These are phyloP conservation scores for Chrysanthemum makinoi DNA, from an alignment of 129 eudicot species.

Conservation along the genomic window DNA sequence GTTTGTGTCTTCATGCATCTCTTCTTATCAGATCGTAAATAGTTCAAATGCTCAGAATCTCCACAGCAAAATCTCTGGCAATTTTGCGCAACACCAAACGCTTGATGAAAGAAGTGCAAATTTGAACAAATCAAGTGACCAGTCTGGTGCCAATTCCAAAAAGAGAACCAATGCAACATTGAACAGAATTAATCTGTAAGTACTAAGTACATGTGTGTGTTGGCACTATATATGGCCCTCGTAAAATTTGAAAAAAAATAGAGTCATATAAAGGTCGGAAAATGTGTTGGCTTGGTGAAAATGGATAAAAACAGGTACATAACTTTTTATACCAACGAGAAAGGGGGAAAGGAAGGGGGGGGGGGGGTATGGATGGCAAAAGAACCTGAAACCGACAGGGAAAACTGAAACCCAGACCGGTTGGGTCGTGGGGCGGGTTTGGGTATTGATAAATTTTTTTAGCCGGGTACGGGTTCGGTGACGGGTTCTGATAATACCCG, in stretches of 20 bases:
- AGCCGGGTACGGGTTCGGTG: no score
- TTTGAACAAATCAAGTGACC: slow-evolving; percentile 20
- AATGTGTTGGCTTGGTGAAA: neutral
- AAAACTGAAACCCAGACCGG: no score
- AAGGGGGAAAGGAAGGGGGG: no score
- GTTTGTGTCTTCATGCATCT: neutral
- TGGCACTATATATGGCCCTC: neutral
- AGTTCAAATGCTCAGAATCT: slow-evolving; percentile 17
- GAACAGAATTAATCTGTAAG: slow-evolving; percentile 79
- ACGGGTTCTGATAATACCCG: no score
- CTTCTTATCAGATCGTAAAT: slow-evolving; percentile 25
- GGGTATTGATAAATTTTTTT: no score
- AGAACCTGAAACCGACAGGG: no score
- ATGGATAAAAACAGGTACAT: neutral
- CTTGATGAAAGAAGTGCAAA: slow-evolving; percentile 28
- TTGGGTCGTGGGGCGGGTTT: no score
- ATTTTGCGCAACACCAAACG: slow-evolving; percentile 20
- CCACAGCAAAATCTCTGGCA: slow-evolving; percentile 11
- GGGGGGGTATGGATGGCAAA: no score
- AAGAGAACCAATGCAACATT: slow-evolving; percentile 40
- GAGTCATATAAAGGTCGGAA: slow-evolving; percentile 7
- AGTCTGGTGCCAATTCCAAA: slow-evolving; percentile 27
- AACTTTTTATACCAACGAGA: no score
- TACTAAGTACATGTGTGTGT: slow-evolving; percentile 38
- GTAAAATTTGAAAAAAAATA: neutral